Evolutionary conservation across 129 eudicot genomes (phyloP), one percentile per base, ranked within the genome.

Genomic region (Dittrichia graveolens): DNA sequence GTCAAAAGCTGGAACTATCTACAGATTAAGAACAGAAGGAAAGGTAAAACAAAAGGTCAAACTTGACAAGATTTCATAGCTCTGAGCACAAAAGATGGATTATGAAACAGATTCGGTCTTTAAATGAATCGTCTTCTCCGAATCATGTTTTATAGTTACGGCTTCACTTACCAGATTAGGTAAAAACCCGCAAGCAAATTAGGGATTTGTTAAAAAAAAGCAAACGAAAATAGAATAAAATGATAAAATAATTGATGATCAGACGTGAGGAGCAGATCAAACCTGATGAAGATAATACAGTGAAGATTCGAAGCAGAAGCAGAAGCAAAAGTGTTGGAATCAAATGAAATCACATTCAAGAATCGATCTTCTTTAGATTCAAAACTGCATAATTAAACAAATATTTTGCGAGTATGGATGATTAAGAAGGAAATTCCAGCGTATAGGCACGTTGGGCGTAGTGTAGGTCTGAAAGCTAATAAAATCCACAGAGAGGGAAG

Each of bases 201-300:
- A 69, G 63, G 75, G 70, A 13, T 77, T 68, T 13, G 62, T 47
- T 4, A 39, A 12, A 67, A 45, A 45, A 58, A 13, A 57, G 6
- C 48, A 34, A 61, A 37, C 12, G 4, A 14, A 48, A 47, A 60
- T 24, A 42, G 48, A 64, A 69, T 47, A 9, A 45, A 11, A 45
- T 4, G 68, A 72, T 46, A n/a, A 34, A 24, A 15, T n/a, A 7
- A 45, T 5, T 37, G 37, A 76, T 6, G 56, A 65, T 42, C 44
- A 39, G 31, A 64, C 13, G 8, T 52, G 14, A 56, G 62, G 69
- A 59, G 56, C 55, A 24, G 76, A 77, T 77, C 72, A 50, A 69
- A 77, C 81, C 81, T 77, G 81, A 42, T 68, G 6, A 49, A 60
- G 49, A 58, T 59, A 40, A 47, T 31, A 58, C 58, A 42, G 55